Percentiles rank a stretch among this genome's conserved stretches.
These are phyloP conservation scores for Ustilago shanxiensis DNA, from an alignment of 1,284 basidiomycete genomes.

Conservation along the genomic window DNA sequence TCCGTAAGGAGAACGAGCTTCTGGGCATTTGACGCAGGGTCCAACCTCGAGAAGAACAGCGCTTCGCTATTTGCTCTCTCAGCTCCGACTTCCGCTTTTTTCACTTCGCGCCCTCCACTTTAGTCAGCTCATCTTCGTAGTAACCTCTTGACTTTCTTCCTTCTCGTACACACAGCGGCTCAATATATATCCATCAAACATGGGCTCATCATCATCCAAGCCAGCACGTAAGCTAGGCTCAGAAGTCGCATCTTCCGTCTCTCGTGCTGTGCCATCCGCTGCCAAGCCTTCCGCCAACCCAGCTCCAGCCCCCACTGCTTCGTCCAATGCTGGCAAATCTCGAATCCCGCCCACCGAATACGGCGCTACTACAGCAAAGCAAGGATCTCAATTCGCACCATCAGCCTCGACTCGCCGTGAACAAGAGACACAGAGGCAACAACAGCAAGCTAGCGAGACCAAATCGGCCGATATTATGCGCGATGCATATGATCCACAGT, in stretches of 20 bases:
- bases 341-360: slow-evolving; percentile 29
- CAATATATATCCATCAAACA: slow-evolving; percentile 1
- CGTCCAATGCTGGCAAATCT: slow-evolving; percentile 5
- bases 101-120: slow-evolving; percentile 34
- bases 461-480: slow-evolving; percentile 53
- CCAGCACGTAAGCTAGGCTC: slow-evolving; percentile 53
- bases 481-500: slow-evolving; percentile 54
- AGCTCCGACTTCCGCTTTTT: slow-evolving; percentile 28
- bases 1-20: background rate
- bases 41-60: slow-evolving; percentile 14
- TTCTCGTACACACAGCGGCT: background rate
- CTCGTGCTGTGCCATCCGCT: slow-evolving; percentile 25
- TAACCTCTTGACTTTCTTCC: background rate
- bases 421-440: slow-evolving; percentile 37
- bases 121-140: slow-evolving; percentile 16
- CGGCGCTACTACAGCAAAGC: slow-evolving; percentile 25
- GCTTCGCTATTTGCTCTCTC: background rate
- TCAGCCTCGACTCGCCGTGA: slow-evolving; percentile 27
- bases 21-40: slow-evolving; percentile 21
- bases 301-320: slow-evolving; percentile 1
- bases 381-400: slow-evolving; percentile 30
- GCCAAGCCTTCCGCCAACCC: slow-evolving; percentile 24
- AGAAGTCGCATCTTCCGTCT: slow-evolving; percentile 37
- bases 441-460: slow-evolving; percentile 41
- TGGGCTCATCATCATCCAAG: slow-evolving; percentile 57